A percentile compares a stretch with the other conserved stretches of the same genome.
phyloP scores from a whole-genome alignment of 140 eudicot genomes.

The Stevia rebaudiana region DNA sequence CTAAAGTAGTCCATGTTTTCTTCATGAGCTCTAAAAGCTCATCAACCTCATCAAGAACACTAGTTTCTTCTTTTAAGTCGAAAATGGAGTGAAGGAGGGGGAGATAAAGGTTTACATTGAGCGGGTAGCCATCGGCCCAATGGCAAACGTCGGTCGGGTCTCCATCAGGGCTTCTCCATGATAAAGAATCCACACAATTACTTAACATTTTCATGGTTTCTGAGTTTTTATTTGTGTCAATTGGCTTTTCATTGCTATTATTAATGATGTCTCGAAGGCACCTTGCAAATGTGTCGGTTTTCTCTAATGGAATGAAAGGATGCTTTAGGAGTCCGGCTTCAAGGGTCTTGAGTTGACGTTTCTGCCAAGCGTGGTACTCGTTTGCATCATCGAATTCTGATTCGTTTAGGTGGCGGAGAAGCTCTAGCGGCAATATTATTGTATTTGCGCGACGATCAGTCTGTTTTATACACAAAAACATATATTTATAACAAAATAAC shows the following conservation, averaged over 20 bases:
- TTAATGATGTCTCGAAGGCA: slow-evolving; percentile 37
- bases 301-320: slow-evolving; percentile 59
- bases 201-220: slow-evolving; percentile 51
- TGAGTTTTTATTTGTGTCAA: slow-evolving; percentile 58
- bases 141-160: slow-evolving; percentile 57
- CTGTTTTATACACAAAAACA: slow-evolving; percentile 27
- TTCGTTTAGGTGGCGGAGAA: slow-evolving; percentile 71
- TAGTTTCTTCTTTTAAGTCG: slow-evolving; percentile 58
- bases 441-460: slow-evolving; percentile 69
- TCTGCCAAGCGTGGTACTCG: slow-evolving; percentile 75
- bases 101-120: slow-evolving; percentile 55
- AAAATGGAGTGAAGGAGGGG: slow-evolving; percentile 52
- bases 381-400: slow-evolving; percentile 46
- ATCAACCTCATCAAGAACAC: slow-evolving; percentile 71
- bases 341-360: slow-evolving; percentile 64
- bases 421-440: slow-evolving; percentile 75
- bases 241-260: slow-evolving; percentile 26
- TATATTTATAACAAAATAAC: neutral
- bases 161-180: slow-evolving; percentile 62
- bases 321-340: slow-evolving; percentile 62
- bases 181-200: slow-evolving; percentile 43
- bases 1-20: slow-evolving; percentile 69
- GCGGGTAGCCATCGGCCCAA: slow-evolving; percentile 88
- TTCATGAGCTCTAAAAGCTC: slow-evolving; percentile 80
- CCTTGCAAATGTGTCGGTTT: slow-evolving; percentile 30